Base-by-base conservation (phyloP, 495 filamentous ascomycete species). In the Penicillium riverlandense region DNA sequence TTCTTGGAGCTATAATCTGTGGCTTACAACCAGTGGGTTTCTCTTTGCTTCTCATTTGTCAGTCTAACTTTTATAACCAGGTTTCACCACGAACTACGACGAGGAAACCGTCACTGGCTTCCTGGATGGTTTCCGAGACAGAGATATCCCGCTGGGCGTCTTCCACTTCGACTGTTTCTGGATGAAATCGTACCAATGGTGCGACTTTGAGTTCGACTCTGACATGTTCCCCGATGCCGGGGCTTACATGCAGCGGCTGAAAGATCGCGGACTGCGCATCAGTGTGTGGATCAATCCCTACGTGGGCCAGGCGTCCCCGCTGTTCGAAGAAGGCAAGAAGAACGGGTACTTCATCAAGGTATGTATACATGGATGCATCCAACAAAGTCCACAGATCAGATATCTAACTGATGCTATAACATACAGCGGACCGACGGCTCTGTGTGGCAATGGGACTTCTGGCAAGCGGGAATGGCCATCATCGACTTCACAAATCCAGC, bases 231-330 rank as follows among this genome's bases (percentile, higher is more conserved):
- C 82, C 0, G 79, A 86, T 49, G 79, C 83, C 3, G 65, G 65
- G n/a, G 76, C 67, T 2, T 78, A 81, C 50, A 76, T 86, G 47
- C 53, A 66, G n/a, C 67, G 80, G 1, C 58, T 86, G n/a, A 84
- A 83, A 47, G 75, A 77, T 1, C 68, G 76, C 0, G 74, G 75
- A 1, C 72, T 84, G 41, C 75, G 77, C 30, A 79, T 85, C 43
- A 82, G 78, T 48, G 79, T 86, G 7, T 86, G 84, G 84, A 80
- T 82, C 7, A 88, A 86, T 47, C 77, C 83, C 0, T 86, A 88
- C 49, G 67, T 86, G 6, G 83, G 74, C 6, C 82, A 86, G 53
- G 77, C 79, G 7, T 83, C 80, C 3, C 77, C 77, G 0, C 65
- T 84, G 0, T 88, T 88, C 57, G 54, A 72, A 41, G 69, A 77